These are phyloP conservation scores for Pichia cactophila DNA, from an alignment of 1,139 yeast genomes.

Conservation along the genomic window DNA sequence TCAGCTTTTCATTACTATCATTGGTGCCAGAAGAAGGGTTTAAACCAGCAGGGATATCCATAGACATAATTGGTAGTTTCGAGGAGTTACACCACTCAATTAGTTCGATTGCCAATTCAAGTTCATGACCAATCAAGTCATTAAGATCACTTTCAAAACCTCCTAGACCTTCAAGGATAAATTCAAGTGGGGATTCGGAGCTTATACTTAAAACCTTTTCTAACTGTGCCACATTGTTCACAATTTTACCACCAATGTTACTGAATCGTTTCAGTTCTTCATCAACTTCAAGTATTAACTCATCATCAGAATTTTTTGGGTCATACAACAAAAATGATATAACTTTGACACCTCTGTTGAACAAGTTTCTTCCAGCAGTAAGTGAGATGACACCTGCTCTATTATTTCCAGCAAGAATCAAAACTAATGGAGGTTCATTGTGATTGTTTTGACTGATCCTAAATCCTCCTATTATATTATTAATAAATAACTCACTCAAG, in stretches of 20 bases:
- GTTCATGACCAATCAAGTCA: constrained; percentile 42
- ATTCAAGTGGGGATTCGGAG: constrained; percentile 63
- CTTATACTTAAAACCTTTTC: constrained; percentile 32
- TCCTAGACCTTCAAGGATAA: constrained; percentile 73
- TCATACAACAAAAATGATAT: constrained; percentile 46
- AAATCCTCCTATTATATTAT: constrained; percentile 55
- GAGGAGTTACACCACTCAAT: constrained; percentile 62
- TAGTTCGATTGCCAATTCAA: constrained; percentile 37
- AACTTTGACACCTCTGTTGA: constrained; percentile 68
- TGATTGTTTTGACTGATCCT: constrained; percentile 43
- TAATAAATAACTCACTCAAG: constrained; percentile 50
- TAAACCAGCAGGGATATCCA: constrained; percentile 79
- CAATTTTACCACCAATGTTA: constrained; percentile 45
- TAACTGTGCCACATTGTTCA: constrained; percentile 32
- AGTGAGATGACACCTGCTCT: constrained; percentile 70
- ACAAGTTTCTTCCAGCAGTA: constrained; percentile 72
- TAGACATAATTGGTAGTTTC: constrained; percentile 49
- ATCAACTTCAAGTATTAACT: constrained; percentile 24
- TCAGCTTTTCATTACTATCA: constrained; percentile 22
- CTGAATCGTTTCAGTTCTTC: constrained; percentile 49
- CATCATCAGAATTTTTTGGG: constrained; percentile 26
- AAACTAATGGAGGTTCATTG: constrained; percentile 72
- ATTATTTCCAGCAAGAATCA: constrained; percentile 65
- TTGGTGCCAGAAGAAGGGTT: constrained; percentile 76
- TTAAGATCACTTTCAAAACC: constrained; percentile 67